These are phyloP conservation scores for Colletotrichum cuscutae DNA, from an alignment of 2,329 filamentous ascomycete genomes.

Conservation along the genomic window DNA sequence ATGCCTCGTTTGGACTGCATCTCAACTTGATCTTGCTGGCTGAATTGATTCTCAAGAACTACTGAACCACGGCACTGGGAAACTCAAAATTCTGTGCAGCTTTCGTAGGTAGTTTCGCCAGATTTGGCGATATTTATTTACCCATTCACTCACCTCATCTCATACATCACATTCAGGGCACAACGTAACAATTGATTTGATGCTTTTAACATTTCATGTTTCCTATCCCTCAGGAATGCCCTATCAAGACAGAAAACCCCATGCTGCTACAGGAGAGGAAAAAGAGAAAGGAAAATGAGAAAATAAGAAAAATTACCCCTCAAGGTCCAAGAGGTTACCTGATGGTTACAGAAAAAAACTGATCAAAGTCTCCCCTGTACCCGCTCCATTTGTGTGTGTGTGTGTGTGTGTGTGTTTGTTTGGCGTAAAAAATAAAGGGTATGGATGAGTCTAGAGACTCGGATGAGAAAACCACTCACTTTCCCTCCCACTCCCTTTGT, in stretches of 20 bases:
- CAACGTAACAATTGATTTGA: slow-evolving; percentile 23
- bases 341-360: slow-evolving; percentile 25
- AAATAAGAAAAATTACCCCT: slow-evolving; percentile 34
- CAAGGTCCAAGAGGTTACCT: slow-evolving; percentile 35
- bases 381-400: slow-evolving; percentile 24
- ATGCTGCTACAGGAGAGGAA: slow-evolving; percentile 41
- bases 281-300: slow-evolving; percentile 35
- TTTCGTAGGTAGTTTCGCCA: neutral
- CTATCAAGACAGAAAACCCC: slow-evolving; percentile 38
- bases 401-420: slow-evolving; percentile 27
- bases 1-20: neutral
- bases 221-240: slow-evolving; percentile 44
- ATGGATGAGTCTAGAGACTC: slow-evolving; percentile 31
- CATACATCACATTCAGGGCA: neutral
- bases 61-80: neutral
- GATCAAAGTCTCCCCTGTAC: slow-evolving; percentile 20
- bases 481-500: slow-evolving; percentile 2
- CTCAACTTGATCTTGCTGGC: neutral
- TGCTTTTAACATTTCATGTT: slow-evolving; percentile 43
- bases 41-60: neutral
- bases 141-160: neutral
- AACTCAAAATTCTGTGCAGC: neutral
- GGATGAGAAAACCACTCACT: slow-evolving; percentile 20
- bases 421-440: slow-evolving; percentile 24
- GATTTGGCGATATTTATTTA: neutral